Conservation (phyloP, 495 filamentous ascomycete genomes). For the Echria macrotheca region DNA sequence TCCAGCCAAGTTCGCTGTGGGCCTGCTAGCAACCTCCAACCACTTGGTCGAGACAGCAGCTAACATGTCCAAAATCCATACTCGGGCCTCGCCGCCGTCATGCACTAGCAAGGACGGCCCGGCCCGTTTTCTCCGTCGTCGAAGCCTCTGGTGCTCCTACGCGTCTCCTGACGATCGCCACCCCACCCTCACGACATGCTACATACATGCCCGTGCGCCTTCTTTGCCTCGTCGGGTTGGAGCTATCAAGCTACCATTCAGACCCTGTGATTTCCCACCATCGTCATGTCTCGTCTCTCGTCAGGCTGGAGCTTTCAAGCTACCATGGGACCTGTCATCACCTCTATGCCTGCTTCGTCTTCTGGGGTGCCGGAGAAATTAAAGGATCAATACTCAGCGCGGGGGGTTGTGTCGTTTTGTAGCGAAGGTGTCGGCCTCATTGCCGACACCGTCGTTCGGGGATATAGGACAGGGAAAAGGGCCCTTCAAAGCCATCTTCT, state of each 20-base stretch:
- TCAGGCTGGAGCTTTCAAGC: slow-evolving; percentile 51
- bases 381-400: slow-evolving; percentile 35
- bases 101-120: slow-evolving; percentile 30
- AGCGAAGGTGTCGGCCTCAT: too few species aligned
- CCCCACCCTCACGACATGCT: too few species aligned
- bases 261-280: slow-evolving; percentile 24
- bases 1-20: background rate
- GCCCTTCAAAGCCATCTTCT: too few species aligned
- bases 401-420: too few species aligned
- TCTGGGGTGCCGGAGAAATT: slow-evolving; percentile 31
- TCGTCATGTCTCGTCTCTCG: slow-evolving; percentile 14
- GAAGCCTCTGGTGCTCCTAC: too few species aligned
- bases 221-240: too few species aligned
- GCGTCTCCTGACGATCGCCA: too few species aligned
- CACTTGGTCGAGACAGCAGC: slow-evolving; percentile 26
- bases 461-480: too few species aligned
- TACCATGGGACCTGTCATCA: slow-evolving; percentile 38
- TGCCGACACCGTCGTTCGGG: too few species aligned
- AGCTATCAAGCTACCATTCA: slow-evolving; percentile 51
- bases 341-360: slow-evolving; percentile 19
- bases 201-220: too few species aligned
- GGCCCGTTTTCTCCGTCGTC: too few species aligned
- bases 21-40: slow-evolving; percentile 12
- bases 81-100: too few species aligned
- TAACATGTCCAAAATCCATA: slow-evolving; percentile 15